Evolutionary conservation across 306 rosid genomes (phyloP).

Genomic region (Corylus avellana): DNA sequence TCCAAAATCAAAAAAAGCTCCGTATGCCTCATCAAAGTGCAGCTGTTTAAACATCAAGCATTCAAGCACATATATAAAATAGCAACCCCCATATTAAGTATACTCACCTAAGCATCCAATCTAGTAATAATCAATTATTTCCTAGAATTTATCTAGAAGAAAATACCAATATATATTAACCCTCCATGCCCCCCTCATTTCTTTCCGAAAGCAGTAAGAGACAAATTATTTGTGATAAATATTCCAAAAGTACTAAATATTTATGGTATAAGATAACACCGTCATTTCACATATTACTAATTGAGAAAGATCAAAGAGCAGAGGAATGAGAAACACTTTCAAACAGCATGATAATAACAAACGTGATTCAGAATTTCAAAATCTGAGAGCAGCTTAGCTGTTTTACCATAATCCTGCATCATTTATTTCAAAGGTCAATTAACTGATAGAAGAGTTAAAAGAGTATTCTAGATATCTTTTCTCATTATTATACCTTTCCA

Average conservation of each 20-base stretch:
- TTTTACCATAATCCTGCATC: constrained; percentile 68
- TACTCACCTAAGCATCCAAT: constrained; percentile 16
- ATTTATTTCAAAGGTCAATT: constrained; percentile 27
- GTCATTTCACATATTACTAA: constrained; percentile 4
- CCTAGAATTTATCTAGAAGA: not conserved
- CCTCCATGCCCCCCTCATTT: not conserved
- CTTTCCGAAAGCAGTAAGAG: not conserved
- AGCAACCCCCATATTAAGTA: constrained; percentile 1
- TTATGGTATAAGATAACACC: not conserved
- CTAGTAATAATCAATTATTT: constrained; percentile 1
- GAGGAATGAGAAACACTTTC: constrained; percentile 21
- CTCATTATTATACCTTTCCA: constrained; percentile 50
- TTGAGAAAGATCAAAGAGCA: constrained; percentile 24
- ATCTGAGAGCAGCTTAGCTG: constrained; percentile 65
- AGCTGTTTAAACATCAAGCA: constrained; percentile 65
- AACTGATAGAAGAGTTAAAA: constrained; percentile 8
- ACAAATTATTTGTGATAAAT: not conserved
- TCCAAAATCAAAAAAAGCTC: constrained; percentile 90
- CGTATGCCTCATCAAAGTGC: constrained; percentile 70
- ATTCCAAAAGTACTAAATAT: not conserved
- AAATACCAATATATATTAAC: not conserved
- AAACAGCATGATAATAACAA: constrained; percentile 21
- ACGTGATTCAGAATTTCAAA: constrained; percentile 84
- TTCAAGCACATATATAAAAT: constrained; percentile 26
- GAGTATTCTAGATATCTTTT: not conserved